Evolutionary conservation across 257 asterid genomes (phyloP), one percentile per base, ranked within the genome.

Genomic region (Prunella vulgaris): DNA sequence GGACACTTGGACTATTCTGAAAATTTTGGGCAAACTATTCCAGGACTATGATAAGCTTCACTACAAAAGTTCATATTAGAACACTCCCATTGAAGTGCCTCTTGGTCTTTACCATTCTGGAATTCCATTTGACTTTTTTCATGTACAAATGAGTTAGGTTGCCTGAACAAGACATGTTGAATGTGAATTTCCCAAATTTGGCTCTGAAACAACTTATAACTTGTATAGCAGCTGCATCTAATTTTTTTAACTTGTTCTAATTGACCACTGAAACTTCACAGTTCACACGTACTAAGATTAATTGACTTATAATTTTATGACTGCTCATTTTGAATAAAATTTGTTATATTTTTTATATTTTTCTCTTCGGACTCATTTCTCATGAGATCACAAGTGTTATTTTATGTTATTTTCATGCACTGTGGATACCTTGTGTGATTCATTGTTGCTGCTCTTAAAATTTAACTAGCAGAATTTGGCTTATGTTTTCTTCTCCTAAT

Each of bases 381-480:
- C 51, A 20, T 67, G 72, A 67, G 40, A 46, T 70, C 30, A 28
- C 18, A 64, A n/a, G n/a, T n/a, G n/a, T n/a, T n/a, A n/a, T n/a
- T n/a, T n/a, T n/a, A n/a, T n/a, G n/a, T n/a, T n/a, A n/a, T n/a
- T n/a, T n/a, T n/a, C n/a, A n/a, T n/a, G n/a, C n/a, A n/a, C n/a
- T n/a, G n/a, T n/a, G n/a, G n/a, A n/a, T n/a, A n/a, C n/a, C n/a
- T n/a, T n/a, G n/a, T n/a, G n/a, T n/a, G n/a, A n/a, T n/a, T n/a
- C n/a, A n/a, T n/a, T n/a, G n/a, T n/a, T n/a, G n/a, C n/a, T n/a
- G n/a, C n/a, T n/a, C n/a, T n/a, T n/a, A n/a, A n/a, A n/a, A n/a
- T n/a, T n/a, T n/a, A n/a, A n/a, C n/a, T n/a, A n/a, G n/a, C n/a
- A n/a, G n/a, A n/a, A n/a, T n/a, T n/a, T n/a, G n/a, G n/a, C n/a